Percentiles rank a stretch among this genome's conserved stretches.
Conservation (phyloP, 2,329 filamentous ascomycete genomes). For the Aspergillus sp. region DNA sequence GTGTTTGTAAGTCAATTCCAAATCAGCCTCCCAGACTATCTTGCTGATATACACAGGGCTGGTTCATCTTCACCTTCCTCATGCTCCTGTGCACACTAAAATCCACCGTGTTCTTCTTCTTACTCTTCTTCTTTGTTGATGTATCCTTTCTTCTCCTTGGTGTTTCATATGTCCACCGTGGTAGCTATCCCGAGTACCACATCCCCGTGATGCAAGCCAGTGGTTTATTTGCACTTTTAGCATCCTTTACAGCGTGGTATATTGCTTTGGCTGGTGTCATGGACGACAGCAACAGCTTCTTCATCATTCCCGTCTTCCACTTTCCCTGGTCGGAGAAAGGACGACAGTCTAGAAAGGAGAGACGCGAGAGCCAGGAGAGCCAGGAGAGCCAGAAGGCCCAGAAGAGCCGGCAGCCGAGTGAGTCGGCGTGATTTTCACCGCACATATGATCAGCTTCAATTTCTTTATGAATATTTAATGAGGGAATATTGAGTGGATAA, state of each 20-base stretch:
- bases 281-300: conserved; percentile 67
- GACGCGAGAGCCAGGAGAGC: no score
- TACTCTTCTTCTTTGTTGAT: conserved; percentile 69
- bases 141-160: conserved; percentile 66
- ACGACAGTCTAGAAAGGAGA: conserved; percentile 17
- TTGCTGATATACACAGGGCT: conserved; percentile 41
- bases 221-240: conserved; percentile 68
- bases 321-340: conserved; percentile 86
- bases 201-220: conserved; percentile 58
- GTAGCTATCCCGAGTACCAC: conserved; percentile 34
- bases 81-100: conserved; percentile 66
- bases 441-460: no score
- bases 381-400: no score
- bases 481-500: no score
- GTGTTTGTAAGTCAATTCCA: conserved; percentile 43
- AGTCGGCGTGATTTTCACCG: no score
- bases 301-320: conserved; percentile 80
- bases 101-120: conserved; percentile 70
- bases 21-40: background rate
- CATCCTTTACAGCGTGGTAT: conserved; percentile 77
- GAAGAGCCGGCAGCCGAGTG: no score
- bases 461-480: no score
- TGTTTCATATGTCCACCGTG: conserved; percentile 55
- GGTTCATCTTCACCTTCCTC: conserved; percentile 77
- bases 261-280: conserved; percentile 75